A percentile compares a stretch with the other conserved stretches of the same genome.
phyloP scores from a whole-genome alignment of 305 asterid genomes.

The Fraxinus baroniana region DNA sequence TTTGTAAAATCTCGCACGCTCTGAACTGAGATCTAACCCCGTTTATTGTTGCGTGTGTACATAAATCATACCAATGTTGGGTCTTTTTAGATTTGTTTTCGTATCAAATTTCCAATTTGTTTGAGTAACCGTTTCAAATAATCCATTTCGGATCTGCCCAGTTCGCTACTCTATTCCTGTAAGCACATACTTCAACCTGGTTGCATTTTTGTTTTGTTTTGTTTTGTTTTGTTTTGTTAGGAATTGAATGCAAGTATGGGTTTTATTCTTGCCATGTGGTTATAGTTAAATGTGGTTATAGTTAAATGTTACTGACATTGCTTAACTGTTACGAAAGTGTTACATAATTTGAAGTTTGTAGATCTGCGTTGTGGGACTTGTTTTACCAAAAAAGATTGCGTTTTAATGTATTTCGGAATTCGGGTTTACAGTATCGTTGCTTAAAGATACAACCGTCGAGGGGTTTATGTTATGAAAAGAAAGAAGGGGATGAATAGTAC shows the following conservation, averaged over 20 bases:
- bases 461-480: neutral
- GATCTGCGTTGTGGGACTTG: conserved; percentile 25
- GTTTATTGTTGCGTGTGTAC: neutral
- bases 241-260: conserved; percentile 1
- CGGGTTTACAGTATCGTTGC: neutral
- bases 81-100: conserved; percentile 7
- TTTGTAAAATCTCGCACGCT: neutral
- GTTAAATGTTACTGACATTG: conserved; percentile 1
- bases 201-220: conserved; percentile 2
- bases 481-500: neutral
- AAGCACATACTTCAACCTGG: conserved; percentile 8
- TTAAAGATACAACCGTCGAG: neutral
- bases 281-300: neutral
- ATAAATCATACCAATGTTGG: conserved; percentile 14
- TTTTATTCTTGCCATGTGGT: neutral
- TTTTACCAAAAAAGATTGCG: neutral
- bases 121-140: neutral
- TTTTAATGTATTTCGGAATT: neutral
- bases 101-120: conserved; percentile 1
- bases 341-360: conserved; percentile 14
- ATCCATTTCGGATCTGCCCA: conserved; percentile 33
- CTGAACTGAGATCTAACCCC: neutral
- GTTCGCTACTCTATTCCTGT: conserved; percentile 12
- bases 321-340: conserved; percentile 15
- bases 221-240: neutral